These are phyloP conservation scores for Yamadazyma conglobata DNA, from an alignment of 1,139 yeast genomes.

Conservation along the genomic window DNA sequence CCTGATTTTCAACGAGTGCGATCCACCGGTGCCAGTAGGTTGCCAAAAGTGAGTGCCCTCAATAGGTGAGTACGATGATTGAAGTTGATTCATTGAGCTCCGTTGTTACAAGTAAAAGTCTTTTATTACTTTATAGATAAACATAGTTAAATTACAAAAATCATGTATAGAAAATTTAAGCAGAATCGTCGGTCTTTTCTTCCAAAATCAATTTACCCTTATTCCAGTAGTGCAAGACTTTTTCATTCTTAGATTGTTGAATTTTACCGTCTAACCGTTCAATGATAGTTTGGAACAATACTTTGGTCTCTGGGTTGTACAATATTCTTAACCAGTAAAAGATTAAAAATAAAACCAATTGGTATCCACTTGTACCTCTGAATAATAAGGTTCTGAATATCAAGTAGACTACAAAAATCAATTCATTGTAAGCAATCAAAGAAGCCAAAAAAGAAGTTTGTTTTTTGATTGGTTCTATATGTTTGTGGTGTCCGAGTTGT, in stretches of 20 bases:
- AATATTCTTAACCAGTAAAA: conserved; percentile 71
- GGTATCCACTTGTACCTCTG: conserved; percentile 67
- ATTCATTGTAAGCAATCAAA: conserved; percentile 58
- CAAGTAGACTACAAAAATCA: conserved; percentile 50
- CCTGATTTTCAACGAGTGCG: conserved; percentile 4
- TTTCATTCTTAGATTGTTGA: conserved; percentile 40
- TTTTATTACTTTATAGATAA: too few relatives aligned
- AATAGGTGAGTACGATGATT: too few relatives aligned
- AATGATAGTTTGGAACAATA: conserved; percentile 38
- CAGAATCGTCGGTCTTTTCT: conserved; percentile 18
- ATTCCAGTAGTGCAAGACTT: conserved; percentile 44
- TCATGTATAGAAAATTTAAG: too few relatives aligned
- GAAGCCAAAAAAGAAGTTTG: conserved; percentile 41
- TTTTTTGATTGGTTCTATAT: conserved; percentile 39
- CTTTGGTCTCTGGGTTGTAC: conserved; percentile 48
- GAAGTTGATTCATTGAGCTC: too few relatives aligned
- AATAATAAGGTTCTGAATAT: conserved; percentile 56
- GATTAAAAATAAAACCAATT: conserved; percentile 50
- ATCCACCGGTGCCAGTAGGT: too few relatives aligned
- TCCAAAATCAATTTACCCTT: conserved; percentile 38
- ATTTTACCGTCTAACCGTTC: conserved; percentile 43
- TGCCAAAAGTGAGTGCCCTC: too few relatives aligned
- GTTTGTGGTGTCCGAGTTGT: conserved; percentile 46
- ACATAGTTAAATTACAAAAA: too few relatives aligned
- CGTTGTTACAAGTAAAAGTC: too few relatives aligned